These are phyloP conservation scores for Exserohilum turcica DNA, from an alignment of 2,329 filamentous ascomycete species.

Conservation along the genomic window DNA sequence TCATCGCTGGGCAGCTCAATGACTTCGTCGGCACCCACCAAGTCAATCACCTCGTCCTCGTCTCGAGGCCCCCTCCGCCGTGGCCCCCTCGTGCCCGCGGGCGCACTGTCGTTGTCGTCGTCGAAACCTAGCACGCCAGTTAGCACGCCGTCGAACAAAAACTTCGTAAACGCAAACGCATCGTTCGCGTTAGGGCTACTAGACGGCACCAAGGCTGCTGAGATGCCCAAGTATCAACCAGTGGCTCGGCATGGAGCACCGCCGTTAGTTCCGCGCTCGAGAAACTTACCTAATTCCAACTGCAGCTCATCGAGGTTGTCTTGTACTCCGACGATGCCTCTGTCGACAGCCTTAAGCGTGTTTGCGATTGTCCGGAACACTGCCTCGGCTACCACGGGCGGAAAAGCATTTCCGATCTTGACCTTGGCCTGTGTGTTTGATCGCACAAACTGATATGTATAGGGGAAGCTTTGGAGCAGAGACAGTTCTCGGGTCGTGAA, in stretches of 20 bases:
- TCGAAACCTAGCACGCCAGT: background rate
- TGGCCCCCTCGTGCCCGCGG: too few species aligned
- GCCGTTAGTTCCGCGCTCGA: background rate
- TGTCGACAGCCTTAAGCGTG: constrained; percentile 33
- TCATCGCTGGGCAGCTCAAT: background rate
- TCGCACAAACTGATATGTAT: constrained; percentile 15
- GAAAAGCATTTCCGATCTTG: constrained; percentile 34
- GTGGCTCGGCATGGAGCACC: background rate
- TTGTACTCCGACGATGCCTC: constrained; percentile 30
- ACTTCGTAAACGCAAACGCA: too few species aligned
- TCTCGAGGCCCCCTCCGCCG: too few species aligned
- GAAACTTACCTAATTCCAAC: background rate
- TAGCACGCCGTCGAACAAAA: too few species aligned
- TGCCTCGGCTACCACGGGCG: constrained; percentile 17
- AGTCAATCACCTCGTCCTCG: background rate
- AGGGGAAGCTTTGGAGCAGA: constrained; percentile 26
- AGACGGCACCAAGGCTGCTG: background rate
- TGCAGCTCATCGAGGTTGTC: constrained; percentile 29
- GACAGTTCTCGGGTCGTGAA: constrained; percentile 29
- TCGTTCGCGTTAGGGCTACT: too few species aligned
- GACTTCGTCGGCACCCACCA: background rate
- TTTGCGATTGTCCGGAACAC: constrained; percentile 9
- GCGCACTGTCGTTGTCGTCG: background rate
- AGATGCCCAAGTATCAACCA: background rate
- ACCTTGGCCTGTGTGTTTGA: constrained; percentile 11